phyloP scores from a whole-genome alignment of 2,329 filamentous ascomycete species.

The Phaeoacremonium minimum region DNA sequence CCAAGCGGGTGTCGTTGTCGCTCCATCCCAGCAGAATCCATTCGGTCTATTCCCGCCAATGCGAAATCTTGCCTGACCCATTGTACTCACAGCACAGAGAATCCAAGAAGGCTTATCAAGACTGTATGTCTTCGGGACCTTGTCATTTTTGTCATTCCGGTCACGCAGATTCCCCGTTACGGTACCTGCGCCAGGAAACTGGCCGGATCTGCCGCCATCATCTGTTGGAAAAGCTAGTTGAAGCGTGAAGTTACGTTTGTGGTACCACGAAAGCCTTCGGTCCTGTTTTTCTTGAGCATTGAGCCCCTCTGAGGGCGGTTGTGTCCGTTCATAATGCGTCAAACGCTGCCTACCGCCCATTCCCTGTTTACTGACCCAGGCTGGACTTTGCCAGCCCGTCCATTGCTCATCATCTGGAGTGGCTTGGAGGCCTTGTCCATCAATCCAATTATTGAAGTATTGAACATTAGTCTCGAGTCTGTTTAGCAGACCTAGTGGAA shows the following conservation, averaged over 20 bases:
- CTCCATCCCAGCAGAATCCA: no score
- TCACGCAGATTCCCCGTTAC: not conserved
- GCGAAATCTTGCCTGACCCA: not conserved
- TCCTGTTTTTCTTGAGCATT: no score
- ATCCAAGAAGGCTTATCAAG: no score
- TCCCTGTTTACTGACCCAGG: not conserved
- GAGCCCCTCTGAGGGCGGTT: not conserved
- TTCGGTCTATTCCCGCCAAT: no score
- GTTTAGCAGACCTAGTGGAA: not conserved
- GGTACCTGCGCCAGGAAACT: not conserved
- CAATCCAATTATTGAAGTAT: not conserved
- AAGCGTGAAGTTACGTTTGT: not conserved
- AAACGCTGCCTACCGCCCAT: not conserved
- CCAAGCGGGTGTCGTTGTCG: no score
- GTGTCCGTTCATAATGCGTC: not conserved
- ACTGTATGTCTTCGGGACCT: no score
- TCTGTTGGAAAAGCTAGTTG: not conserved
- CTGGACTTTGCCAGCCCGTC: not conserved
- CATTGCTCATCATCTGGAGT: not conserved
- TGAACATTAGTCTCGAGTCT: not conserved
- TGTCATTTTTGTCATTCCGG: not conserved
- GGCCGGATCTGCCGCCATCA: not conserved
- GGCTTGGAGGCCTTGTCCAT: not conserved
- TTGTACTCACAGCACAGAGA: not conserved
- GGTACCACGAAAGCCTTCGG: not conserved